Percentiles rank a stretch among this genome's conserved stretches.
Evolutionary conservation across 495 filamentous ascomycete genomes (phyloP).

Genomic region (Venustampulla echinocandica): DNA sequence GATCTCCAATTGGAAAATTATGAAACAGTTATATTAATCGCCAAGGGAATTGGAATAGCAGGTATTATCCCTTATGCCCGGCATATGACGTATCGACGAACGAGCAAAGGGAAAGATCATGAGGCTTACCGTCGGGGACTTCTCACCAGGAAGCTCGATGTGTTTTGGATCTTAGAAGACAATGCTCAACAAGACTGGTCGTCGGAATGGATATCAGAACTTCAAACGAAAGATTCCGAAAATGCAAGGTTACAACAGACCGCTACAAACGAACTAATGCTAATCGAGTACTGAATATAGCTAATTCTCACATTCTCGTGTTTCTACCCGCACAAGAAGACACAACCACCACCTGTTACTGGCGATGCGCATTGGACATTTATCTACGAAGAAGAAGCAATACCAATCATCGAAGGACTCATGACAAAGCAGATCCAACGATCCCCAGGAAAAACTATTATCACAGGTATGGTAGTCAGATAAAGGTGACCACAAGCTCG

Average conservation of each 20-base stretch:
- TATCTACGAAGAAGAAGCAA: too few species aligned
- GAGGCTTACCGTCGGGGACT: background rate
- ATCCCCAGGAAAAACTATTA: too few species aligned
- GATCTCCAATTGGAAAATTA: constrained; percentile 5
- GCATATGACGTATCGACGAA: background rate
- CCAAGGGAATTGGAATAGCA: constrained; percentile 11
- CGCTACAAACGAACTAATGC: background rate
- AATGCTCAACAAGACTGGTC: constrained; percentile 6
- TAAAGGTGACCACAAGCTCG: too few species aligned
- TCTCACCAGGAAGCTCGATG: constrained; percentile 6
- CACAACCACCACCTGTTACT: too few species aligned
- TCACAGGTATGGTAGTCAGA: too few species aligned
- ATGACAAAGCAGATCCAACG: too few species aligned
- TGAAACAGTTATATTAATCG: constrained; percentile 8
- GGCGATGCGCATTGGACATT: too few species aligned
- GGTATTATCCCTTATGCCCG: constrained; percentile 5
- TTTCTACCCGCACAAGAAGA: too few species aligned
- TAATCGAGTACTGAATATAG: background rate
- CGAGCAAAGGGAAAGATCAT: background rate
- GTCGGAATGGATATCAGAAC: background rate
- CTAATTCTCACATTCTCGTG: too few species aligned
- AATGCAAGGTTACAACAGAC: background rate
- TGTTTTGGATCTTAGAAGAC: constrained; percentile 7
- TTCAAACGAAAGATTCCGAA: background rate
- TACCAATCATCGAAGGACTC: too few species aligned